A percentile compares a stretch with the other conserved stretches of the same genome.
Evolutionary conservation across 768 basidiomycete genomes (phyloP).

Genomic region (Kwoniella pini): DNA sequence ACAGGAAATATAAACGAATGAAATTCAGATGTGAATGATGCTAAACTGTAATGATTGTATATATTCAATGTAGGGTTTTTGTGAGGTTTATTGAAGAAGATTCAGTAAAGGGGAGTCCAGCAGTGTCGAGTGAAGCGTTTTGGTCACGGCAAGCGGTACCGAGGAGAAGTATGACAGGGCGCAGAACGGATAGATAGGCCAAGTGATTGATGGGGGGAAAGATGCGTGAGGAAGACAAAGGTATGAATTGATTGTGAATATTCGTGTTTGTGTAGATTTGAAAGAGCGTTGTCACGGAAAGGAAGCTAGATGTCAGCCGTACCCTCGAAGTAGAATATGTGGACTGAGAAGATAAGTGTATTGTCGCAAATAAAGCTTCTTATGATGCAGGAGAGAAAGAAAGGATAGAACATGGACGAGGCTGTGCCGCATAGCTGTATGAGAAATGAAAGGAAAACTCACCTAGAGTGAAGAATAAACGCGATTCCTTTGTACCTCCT

Average conservation of each 20-base stretch:
- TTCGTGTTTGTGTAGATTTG: neutral
- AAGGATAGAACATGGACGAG: neutral
- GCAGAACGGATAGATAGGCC: neutral
- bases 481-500: neutral
- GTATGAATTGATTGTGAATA: neutral
- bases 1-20: neutral
- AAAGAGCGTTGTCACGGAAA: neutral
- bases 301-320: slow-evolving; percentile 16
- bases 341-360: too few relatives aligned
- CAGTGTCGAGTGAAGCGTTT: too few relatives aligned
- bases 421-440: neutral
- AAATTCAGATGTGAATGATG: too few relatives aligned
- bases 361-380: neutral
- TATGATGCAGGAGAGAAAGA: too few relatives aligned
- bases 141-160: too few relatives aligned
- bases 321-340: neutral
- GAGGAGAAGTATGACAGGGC: too few relatives aligned
- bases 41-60: too few relatives aligned
- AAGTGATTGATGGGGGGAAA: neutral
- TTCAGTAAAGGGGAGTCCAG: too few relatives aligned
- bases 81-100: too few relatives aligned
- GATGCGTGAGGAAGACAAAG: slow-evolving; percentile 2
- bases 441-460: neutral
- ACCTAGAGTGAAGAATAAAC: neutral
- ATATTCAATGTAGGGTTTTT: too few relatives aligned